Conservation (phyloP, 345 rosid species). For the Pelargonium nanum region DNA sequence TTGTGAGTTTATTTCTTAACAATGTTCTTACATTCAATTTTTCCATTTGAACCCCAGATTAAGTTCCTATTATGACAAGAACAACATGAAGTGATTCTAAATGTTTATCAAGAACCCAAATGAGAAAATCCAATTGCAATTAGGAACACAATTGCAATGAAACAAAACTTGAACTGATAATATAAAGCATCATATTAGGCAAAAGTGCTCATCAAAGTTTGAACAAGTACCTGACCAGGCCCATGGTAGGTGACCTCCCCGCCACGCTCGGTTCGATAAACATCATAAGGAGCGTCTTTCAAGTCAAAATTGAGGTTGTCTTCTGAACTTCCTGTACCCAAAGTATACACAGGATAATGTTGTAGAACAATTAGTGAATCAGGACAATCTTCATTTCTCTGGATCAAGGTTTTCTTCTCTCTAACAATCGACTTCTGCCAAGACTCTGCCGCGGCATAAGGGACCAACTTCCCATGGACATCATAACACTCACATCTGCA, state of each 20-base stretch:
- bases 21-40: neutral
- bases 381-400: constrained; percentile 47
- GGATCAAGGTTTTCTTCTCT: constrained; percentile 45
- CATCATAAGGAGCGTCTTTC: constrained; percentile 54
- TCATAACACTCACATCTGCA: constrained; percentile 58
- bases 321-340: constrained; percentile 59
- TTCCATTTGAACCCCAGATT: too few species aligned
- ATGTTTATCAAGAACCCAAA: neutral
- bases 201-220: neutral
- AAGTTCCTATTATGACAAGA: neutral
- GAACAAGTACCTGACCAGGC: constrained; percentile 70
- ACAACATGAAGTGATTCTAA: too few species aligned
- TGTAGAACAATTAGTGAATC: constrained; percentile 60
- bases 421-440: constrained; percentile 56
- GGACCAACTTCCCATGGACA: constrained; percentile 49
- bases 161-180: neutral
- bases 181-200: neutral
- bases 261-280: constrained; percentile 73
- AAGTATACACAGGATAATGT: constrained; percentile 61
- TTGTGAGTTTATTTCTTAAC: neutral
- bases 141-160: neutral
- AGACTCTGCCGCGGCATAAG: constrained; percentile 60
- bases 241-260: constrained; percentile 94
- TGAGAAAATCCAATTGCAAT: neutral
- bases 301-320: constrained; percentile 48